Percentiles rank a stretch among this genome's conserved stretches.
Evolutionary conservation across 225 moss, liverwort and hornwort species (phyloP).

Genomic region (Ulota crispa): DNA sequence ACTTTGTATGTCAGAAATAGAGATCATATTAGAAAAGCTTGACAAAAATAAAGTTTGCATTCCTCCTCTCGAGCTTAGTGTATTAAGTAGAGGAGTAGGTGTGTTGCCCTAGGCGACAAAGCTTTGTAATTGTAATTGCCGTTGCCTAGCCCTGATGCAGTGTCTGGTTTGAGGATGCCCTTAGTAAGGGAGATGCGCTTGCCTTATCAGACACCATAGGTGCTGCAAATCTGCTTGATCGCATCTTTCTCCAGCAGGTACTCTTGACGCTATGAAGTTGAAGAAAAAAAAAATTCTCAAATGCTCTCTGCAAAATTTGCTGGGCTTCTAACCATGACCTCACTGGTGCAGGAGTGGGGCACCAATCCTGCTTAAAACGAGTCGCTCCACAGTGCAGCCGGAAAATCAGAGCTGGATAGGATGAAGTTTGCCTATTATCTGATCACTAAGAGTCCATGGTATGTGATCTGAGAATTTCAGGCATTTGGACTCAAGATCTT

Average conservation of each 20-base stretch:
- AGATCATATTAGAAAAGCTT: no score
- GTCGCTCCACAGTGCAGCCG: slow-evolving; percentile 62
- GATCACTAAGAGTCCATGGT: slow-evolving; percentile 96
- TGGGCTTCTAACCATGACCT: slow-evolving; percentile 19
- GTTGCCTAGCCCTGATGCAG: no score
- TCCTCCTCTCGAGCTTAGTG: no score
- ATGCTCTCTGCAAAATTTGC: neutral
- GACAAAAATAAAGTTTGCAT: no score
- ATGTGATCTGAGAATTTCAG: slow-evolving; percentile 26
- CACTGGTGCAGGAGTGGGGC: slow-evolving; percentile 73
- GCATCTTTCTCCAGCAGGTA: slow-evolving; percentile 82
- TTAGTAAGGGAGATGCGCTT: slow-evolving; percentile 57
- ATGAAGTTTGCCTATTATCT: slow-evolving; percentile 69
- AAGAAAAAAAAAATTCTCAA: neutral
- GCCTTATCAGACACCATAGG: slow-evolving; percentile 67
- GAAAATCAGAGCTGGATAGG: slow-evolving; percentile 73
- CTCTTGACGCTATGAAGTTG: slow-evolving; percentile 16
- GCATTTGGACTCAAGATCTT: neutral
- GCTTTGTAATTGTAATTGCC: no score
- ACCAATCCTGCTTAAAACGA: slow-evolving; percentile 73
- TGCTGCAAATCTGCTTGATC: slow-evolving; percentile 79
- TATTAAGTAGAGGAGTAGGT: no score
- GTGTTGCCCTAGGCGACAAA: no score
- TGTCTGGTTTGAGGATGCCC: no score
- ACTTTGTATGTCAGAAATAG: no score